Evolutionary conservation across 2,329 filamentous ascomycete species (phyloP), one percentile per base, ranked within the genome.

Genomic region (Helotiales sp.): DNA sequence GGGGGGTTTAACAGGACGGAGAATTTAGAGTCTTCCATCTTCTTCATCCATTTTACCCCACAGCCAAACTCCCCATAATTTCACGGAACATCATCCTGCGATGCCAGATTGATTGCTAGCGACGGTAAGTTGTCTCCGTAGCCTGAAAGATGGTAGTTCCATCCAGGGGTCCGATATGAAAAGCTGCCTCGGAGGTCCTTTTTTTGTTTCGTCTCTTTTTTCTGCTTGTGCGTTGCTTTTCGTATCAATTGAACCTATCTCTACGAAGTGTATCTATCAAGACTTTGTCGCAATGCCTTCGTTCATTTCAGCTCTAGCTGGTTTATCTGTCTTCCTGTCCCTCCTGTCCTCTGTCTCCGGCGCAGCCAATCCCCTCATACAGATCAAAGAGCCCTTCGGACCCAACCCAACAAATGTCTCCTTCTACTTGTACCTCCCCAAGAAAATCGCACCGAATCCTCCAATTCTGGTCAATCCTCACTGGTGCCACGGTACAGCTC

Each of bases 311-410:
- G n/a, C 32, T 24, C 22, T 64, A 24, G 17, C 43, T 6, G 26
- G 43, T 45, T 10, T 61, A 4, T 64, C 62, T 8, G n/a, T 50
- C 22, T 28, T 63, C 11, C 52, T 69, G 11, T 61, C 59, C 7
- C 40, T 61, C 24, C 43, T 69, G 6, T 32, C 63, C 22, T 13
- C 34, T 11, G 26, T 55, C n/a, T 47, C 61, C 26, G 65, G 62
- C 15, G 69, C 72, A 15, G 57, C 60, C 13, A 69, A 70, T 22
- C 30, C 63, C 6, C 69, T 73, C 37, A 49, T 68, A 11, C 75
- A 79, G 52, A 79, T 85, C 63, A 77, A 49, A 3, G 45, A 76
- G 6, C 73, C 77, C 69, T 84, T 81, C 59, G 82, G 82, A 13
- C 71, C 73, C 10, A 82, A 81, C 24, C 81, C 83, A 0, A 80